phyloP scores from a whole-genome alignment of 164 flowering plant species.

The Nymphaea thermarum region DNA sequence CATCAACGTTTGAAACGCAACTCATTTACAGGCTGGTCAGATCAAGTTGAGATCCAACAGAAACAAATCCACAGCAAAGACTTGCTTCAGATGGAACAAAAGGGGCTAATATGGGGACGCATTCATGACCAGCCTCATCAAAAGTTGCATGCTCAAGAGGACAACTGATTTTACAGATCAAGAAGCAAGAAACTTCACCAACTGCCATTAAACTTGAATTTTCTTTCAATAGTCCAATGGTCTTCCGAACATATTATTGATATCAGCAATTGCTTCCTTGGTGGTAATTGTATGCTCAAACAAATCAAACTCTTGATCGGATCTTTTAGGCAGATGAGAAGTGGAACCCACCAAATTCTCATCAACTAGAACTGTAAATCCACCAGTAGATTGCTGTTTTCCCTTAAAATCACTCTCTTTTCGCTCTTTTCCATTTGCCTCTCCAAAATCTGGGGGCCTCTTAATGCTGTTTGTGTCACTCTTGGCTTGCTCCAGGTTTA shows the following conservation, averaged over 20 bases:
- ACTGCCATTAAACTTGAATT: not conserved
- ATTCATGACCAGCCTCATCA: no score
- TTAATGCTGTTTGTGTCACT: constrained; percentile 80
- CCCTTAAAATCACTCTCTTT: constrained; percentile 18
- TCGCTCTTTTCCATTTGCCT: constrained; percentile 40
- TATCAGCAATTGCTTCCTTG: constrained; percentile 85
- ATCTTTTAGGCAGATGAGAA: constrained; percentile 17
- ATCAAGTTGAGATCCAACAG: no score
- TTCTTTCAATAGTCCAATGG: constrained; percentile 58
- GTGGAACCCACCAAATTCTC: constrained; percentile 26
- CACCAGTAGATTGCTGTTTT: constrained; percentile 18
- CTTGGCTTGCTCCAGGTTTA: constrained; percentile 96
- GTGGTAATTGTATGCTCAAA: constrained; percentile 74
- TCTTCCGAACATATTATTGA: constrained; percentile 81
- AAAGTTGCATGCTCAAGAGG: no score
- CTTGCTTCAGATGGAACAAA: no score
- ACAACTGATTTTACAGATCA: no score
- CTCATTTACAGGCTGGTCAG: no score
- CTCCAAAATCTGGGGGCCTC: constrained; percentile 82
- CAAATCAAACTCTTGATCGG: constrained; percentile 30
- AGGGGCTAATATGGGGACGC: no score
- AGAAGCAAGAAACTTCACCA: not conserved
- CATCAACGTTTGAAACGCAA: no score
- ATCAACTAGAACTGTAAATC: constrained; percentile 69
- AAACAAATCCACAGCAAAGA: no score